Percentiles rank a stretch among this genome's conserved stretches.
Conservation (phyloP, 768 basidiomycete species). For the Cubamyces sp. region DNA sequence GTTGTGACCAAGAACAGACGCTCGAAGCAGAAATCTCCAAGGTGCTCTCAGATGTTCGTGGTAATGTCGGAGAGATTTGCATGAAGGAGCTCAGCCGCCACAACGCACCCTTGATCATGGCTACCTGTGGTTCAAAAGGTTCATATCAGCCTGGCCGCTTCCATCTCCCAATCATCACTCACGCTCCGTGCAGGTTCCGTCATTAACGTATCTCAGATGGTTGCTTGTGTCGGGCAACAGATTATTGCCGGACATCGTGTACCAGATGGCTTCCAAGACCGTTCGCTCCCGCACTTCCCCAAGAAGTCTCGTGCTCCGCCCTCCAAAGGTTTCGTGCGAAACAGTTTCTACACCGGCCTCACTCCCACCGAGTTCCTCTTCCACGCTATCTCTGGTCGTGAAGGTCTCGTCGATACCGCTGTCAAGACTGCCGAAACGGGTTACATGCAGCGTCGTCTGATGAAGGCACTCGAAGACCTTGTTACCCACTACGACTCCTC, state of each 20-base stretch:
- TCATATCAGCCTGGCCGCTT: slow-evolving; percentile 1
- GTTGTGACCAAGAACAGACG: slow-evolving; percentile 95
- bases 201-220: slow-evolving; percentile 99
- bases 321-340: slow-evolving; percentile 97
- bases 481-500: slow-evolving; percentile 96
- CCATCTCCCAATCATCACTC: slow-evolving; percentile 15
- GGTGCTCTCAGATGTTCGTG: slow-evolving; percentile 92
- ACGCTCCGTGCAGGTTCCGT: slow-evolving; percentile 74
- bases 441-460: slow-evolving; percentile 98
- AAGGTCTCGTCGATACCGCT: slow-evolving; percentile 98
- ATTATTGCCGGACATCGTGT: slow-evolving; percentile 98
- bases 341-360: slow-evolving; percentile 94
- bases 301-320: slow-evolving; percentile 97
- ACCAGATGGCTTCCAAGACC: slow-evolving; percentile 98
- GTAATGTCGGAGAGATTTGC: slow-evolving; percentile 94
- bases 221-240: slow-evolving; percentile 99
- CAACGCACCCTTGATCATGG: slow-evolving; percentile 98
- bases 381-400: slow-evolving; percentile 98
- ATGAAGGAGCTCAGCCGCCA: slow-evolving; percentile 98
- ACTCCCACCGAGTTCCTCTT: slow-evolving; percentile 95
- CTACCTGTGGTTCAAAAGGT: slow-evolving; percentile 98
- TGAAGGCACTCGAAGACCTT: slow-evolving; percentile 98
- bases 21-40: slow-evolving; percentile 96
- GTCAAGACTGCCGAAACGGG: slow-evolving; percentile 99
- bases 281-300: slow-evolving; percentile 97